A percentile compares a stretch with the other conserved stretches of the same genome.
Conservation (phyloP, 352 stramenopile species). For the Aphanomyces euteiches region DNA sequence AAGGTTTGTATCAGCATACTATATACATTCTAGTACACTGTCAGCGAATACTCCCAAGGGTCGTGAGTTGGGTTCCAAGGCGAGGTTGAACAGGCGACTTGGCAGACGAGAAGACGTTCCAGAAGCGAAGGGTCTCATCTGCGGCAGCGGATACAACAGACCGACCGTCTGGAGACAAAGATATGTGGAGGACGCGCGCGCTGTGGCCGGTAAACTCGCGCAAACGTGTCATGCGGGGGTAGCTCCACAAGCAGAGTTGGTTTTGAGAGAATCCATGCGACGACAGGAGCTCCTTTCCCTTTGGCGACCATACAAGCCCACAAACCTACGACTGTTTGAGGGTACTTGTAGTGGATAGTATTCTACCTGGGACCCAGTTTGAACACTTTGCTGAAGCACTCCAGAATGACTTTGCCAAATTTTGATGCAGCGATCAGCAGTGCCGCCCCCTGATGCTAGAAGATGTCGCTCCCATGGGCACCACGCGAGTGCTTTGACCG, state of each 20-base stretch:
- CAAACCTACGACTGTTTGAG: constrained; percentile 65
- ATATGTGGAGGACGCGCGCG: constrained; percentile 94
- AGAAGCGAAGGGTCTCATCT: constrained; percentile 97
- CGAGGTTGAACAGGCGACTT: neutral
- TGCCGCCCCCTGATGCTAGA: constrained; percentile 96
- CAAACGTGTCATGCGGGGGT: constrained; percentile 96
- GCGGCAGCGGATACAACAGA: constrained; percentile 91
- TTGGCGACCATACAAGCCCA: constrained; percentile 91
- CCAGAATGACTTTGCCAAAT: constrained; percentile 97
- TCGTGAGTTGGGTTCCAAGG: neutral
- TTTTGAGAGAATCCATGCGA: constrained; percentile 98
- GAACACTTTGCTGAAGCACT: constrained; percentile 91
- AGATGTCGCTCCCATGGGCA: constrained; percentile 97
- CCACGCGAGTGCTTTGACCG: constrained; percentile 98
- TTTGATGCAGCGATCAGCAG: constrained; percentile 98
- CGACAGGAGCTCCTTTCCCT: constrained; percentile 94
- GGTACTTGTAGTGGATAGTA: neutral
- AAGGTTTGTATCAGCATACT: too few species aligned
- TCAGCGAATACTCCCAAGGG: constrained; percentile 14
- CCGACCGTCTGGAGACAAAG: constrained; percentile 91
- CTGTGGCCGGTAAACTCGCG: constrained; percentile 98
- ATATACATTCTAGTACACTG: too few species aligned
- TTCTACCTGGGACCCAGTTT: constrained; percentile 95
- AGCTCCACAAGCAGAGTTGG: constrained; percentile 98
- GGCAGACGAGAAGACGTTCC: constrained; percentile 86